Percentiles rank a stretch among this genome's conserved stretches.
Conservation (phyloP, 352 stramenopile species). For the Pythium angustatum region DNA sequence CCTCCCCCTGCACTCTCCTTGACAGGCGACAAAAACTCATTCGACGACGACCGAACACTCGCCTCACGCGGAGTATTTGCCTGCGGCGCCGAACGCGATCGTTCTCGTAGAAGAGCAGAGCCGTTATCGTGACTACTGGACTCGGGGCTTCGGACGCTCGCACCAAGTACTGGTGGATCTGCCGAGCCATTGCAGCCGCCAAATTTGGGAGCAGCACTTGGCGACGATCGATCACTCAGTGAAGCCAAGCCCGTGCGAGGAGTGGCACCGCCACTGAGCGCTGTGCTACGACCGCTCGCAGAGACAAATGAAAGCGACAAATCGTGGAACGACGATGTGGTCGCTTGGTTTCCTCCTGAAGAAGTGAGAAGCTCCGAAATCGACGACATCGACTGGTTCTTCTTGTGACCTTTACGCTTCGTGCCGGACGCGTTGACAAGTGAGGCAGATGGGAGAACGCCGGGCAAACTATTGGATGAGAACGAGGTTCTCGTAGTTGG, state of each 20-base stretch:
- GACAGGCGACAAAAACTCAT: constrained; percentile 33
- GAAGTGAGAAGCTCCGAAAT: constrained; percentile 83
- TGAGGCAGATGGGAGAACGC: constrained; percentile 35
- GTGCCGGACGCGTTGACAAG: constrained; percentile 32
- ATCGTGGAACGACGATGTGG: constrained; percentile 68
- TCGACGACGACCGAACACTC: not conserved
- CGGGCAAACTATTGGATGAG: constrained; percentile 36
- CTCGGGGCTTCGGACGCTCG: constrained; percentile 18
- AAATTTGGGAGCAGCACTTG: not conserved
- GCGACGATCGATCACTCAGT: constrained; percentile 51
- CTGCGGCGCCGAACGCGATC: constrained; percentile 64
- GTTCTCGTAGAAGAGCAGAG: constrained; percentile 37
- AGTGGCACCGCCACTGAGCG: constrained; percentile 54
- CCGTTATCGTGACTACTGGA: constrained; percentile 24
- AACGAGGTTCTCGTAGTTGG: constrained; percentile 20
- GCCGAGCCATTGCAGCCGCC: not conserved
- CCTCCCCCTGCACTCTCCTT: constrained; percentile 29
- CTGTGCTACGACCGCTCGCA: constrained; percentile 31
- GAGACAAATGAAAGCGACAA: constrained; percentile 43
- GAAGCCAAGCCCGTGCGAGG: constrained; percentile 72
- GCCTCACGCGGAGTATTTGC: constrained; percentile 12
- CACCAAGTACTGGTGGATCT: constrained; percentile 14
- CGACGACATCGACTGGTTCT: constrained; percentile 89
- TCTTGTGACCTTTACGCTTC: constrained; percentile 82
- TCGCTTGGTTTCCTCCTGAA: constrained; percentile 1